A percentile compares a stretch with the other conserved stretches of the same genome.
These are phyloP conservation scores for carrot (Daucus carota) DNA, from an alignment of 129 eudicot genomes.

Conservation along the genomic window DH1_v3.0 NC_030383.2:52121501-52122000, in stretches of 20 bases:
- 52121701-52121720: conserved; percentile 24
- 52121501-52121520: neutral
- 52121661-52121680: conserved; percentile 46
- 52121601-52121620: conserved; percentile 37
- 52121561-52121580: conserved; percentile 59
- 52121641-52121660: conserved; percentile 21
- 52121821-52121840: neutral
- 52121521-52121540: neutral
- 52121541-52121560: neutral
- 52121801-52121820: neutral
- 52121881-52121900: neutral
- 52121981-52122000: neutral
- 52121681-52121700: conserved; percentile 33
- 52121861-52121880: neutral
- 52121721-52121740: conserved; percentile 35
- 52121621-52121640: conserved; percentile 30
- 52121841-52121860: neutral
- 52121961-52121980: neutral
- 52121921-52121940: neutral
- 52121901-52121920: neutral
- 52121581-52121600: conserved; percentile 39
- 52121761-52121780: neutral
- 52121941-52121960: neutral
- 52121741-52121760: neutral
- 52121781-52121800: neutral